These are phyloP conservation scores for Starmerella scarabaei DNA, from an alignment of 805 yeast species.

Conservation along the genomic window DNA sequence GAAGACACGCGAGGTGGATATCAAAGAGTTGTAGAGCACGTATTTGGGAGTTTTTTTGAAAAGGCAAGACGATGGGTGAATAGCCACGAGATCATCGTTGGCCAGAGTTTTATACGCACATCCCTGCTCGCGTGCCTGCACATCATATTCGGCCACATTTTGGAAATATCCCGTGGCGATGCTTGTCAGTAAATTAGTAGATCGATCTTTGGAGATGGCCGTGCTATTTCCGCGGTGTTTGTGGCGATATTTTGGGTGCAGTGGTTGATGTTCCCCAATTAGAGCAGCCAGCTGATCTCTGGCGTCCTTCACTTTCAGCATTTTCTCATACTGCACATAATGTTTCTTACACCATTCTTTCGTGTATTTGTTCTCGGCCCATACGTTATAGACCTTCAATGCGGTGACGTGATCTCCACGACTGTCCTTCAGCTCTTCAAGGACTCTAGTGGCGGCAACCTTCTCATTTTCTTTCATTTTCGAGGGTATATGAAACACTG, in stretches of 20 bases:
- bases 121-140: conserved; percentile 37
- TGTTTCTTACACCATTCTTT: conserved; percentile 69
- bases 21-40: conserved; percentile 69
- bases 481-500: conserved; percentile 57
- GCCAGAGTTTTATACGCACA: conserved; percentile 27
- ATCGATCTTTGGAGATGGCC: conserved; percentile 35
- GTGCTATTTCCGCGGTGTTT: conserved; percentile 24
- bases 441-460: conserved; percentile 44
- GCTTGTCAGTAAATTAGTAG: conserved; percentile 36
- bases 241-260: conserved; percentile 17
- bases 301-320: conserved; percentile 69
- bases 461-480: conserved; percentile 30
- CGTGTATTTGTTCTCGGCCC: conserved; percentile 52
- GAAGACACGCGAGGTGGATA: conserved; percentile 74
- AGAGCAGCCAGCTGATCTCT: conserved; percentile 54
- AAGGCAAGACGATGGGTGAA: conserved; percentile 79
- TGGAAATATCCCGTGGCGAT: conserved; percentile 58
- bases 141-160: conserved; percentile 47
- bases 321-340: conserved; percentile 65
- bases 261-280: no score
- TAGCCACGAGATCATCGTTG: conserved; percentile 37
- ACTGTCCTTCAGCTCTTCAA: conserved; percentile 58
- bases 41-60: conserved; percentile 58
- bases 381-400: conserved; percentile 63
- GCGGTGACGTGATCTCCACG: conserved; percentile 73